phyloP scores from a whole-genome alignment of 2,329 filamentous ascomycete genomes.

The Paracoccidioides lutzii region DNA sequence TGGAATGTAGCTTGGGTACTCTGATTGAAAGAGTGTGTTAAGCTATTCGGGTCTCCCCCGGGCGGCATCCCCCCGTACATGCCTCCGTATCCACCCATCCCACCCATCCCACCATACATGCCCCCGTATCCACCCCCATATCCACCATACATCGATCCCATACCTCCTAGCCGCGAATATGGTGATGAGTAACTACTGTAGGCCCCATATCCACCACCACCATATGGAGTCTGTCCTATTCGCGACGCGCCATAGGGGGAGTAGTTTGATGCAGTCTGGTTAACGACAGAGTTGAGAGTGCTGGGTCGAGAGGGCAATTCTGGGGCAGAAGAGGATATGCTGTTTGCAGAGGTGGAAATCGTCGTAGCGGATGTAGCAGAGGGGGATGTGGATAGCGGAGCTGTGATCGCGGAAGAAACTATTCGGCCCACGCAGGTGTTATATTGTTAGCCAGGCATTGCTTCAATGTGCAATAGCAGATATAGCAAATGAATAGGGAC shows the following conservation, averaged over 20 bases:
- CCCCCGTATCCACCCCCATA: slow-evolving; percentile 33
- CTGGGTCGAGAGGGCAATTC: slow-evolving; percentile 69
- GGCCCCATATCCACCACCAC: slow-evolving; percentile 38
- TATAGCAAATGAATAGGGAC: neutral
- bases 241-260: slow-evolving; percentile 49
- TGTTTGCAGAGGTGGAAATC: slow-evolving; percentile 27
- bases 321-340: slow-evolving; percentile 41
- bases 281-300: slow-evolving; percentile 64
- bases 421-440: neutral
- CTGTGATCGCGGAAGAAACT: neutral
- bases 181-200: slow-evolving; percentile 44
- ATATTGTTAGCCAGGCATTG: neutral
- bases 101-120: slow-evolving; percentile 25
- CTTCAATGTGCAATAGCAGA: neutral
- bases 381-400: slow-evolving; percentile 16
- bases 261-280: slow-evolving; percentile 77
- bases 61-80: slow-evolving; percentile 36
- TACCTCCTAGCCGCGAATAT: slow-evolving; percentile 40
- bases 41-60: slow-evolving; percentile 59
- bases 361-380: slow-evolving; percentile 32
- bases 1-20: slow-evolving; percentile 95
- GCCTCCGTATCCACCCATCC: slow-evolving; percentile 36
- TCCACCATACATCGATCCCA: slow-evolving; percentile 29
- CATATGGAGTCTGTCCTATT: slow-evolving; percentile 40
- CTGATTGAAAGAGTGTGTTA: slow-evolving; percentile 91